Evolutionary conservation across 805 yeast genomes (phyloP).

Genomic region (Metschnikowia dekortorum): DNA sequence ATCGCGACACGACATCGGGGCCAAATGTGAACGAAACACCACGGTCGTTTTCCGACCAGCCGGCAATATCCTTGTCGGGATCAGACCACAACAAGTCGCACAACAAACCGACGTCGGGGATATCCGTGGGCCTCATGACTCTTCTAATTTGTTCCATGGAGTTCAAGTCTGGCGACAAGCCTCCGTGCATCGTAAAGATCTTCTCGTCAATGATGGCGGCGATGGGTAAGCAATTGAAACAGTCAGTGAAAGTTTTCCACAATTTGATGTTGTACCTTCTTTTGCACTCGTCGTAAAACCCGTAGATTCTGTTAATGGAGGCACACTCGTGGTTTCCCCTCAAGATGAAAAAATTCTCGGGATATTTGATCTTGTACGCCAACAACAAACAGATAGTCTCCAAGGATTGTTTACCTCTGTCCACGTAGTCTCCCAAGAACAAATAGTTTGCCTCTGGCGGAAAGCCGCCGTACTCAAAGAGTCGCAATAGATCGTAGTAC

Average conservation of each 20-base stretch:
- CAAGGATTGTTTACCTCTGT: conserved; percentile 95
- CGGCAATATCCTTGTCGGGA: conserved; percentile 96
- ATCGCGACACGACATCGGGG: conserved; percentile 97
- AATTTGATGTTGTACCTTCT: conserved; percentile 97
- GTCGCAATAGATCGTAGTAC: conserved; percentile 89
- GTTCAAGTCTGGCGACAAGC: conserved; percentile 93
- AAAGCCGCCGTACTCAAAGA: conserved; percentile 97
- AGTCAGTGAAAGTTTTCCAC: conserved; percentile 98
- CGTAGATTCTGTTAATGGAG: conserved; percentile 94
- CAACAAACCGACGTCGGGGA: conserved; percentile 94
- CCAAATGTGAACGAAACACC: conserved; percentile 99
- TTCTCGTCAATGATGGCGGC: conserved; percentile 98
- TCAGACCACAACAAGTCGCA: conserved; percentile 98
- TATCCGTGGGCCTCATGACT: conserved; percentile 98
- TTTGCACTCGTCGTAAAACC: conserved; percentile 97
- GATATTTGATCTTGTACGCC: conserved; percentile 96
- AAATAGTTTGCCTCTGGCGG: conserved; percentile 98
- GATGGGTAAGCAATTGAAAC: conserved; percentile 96
- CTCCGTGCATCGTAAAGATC: conserved; percentile 99
- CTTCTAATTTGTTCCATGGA: conserved; percentile 98
- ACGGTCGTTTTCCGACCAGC: conserved; percentile 99
- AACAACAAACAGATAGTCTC: conserved; percentile 92
- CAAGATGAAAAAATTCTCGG: conserved; percentile 93
- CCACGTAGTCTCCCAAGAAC: conserved; percentile 95
- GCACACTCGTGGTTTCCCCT: conserved; percentile 99